Evolutionary conservation across 352 stramenopile species (phyloP), one percentile per base, ranked within the genome.

Genomic region (Pythium phragmitis): DNA sequence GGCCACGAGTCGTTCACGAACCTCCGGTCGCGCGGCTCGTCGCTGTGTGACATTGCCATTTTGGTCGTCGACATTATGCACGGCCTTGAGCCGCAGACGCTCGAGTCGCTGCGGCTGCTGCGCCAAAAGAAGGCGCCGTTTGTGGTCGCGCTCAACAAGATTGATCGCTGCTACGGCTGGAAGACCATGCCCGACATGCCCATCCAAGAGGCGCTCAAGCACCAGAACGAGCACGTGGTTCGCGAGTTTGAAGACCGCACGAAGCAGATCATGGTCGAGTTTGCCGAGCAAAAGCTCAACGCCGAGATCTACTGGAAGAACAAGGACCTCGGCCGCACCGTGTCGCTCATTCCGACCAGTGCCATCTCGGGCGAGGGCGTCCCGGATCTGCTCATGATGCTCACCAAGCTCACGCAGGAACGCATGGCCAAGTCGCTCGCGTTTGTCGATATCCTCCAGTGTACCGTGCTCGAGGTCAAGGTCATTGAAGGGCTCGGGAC

Each of bases 1-100:
- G 97, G 98, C 65, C 98, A 99, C 94, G 98, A 99, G 76, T 98
- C 93, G 39, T 99, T 99, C 73, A 98, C 95, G n/a, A 99, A 99
- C 78, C 69, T 99, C 51, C 90, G 98, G 54, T 96, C 85, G 50
- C 89, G 98, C 68, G 98, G 98, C 51, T 98, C 94, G 21, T 98
- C 90, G 34, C 77, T 99, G 7, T 99, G 97, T 85, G 98, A 99
- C 85, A 98, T 99, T 56, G 97, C 97, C n/a, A 99, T 99, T 70
- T 73, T 99, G 9, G 98, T 99, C 4, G 92, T 99, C 3, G 98
- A 99, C 79, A 97, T 99, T 52, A 99, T 99, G 97, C 97, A 99
- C 85, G 97, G 96, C 65, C 80, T 99, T 8, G 97, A 99, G 82
- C 97, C 95, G 50, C 97, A 99, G 76, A 99, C 98, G 21, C 96